A percentile compares a stretch with the other conserved stretches of the same genome.
Evolutionary conservation across 2,329 filamentous ascomycete genomes (phyloP).

Genomic region (Beauveria varroae): DNA sequence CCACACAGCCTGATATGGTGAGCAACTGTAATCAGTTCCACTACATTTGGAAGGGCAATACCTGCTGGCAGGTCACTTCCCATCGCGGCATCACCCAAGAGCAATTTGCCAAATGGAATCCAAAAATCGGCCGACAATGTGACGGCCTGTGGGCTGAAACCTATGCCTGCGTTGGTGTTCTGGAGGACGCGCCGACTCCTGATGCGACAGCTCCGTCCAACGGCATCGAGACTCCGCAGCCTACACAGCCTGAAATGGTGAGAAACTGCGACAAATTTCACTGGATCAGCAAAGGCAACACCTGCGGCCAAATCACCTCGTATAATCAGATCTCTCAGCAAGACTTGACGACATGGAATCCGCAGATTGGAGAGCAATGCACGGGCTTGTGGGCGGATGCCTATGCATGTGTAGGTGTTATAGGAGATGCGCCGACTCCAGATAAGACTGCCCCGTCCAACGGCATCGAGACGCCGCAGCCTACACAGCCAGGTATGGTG

Average conservation of each 20-base stretch:
- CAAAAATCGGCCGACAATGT: too few species aligned
- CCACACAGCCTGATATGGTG: not conserved
- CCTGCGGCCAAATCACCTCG: not conserved
- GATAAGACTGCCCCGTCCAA: not conserved
- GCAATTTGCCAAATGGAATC: too few species aligned
- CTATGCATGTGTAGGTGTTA: too few species aligned
- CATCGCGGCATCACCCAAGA: too few species aligned
- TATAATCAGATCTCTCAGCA: not conserved
- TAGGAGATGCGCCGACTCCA: too few species aligned
- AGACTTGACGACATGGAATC: not conserved
- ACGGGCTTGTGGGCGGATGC: too few species aligned
- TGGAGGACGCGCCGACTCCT: too few species aligned
- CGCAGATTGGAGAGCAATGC: too few species aligned
- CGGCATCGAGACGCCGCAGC: not conserved
- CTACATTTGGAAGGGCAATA: too few species aligned
- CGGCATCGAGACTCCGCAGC: not conserved
- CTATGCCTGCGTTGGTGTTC: too few species aligned
- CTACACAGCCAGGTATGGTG: not conserved
- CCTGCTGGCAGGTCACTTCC: too few species aligned
- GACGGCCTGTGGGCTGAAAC: too few species aligned
- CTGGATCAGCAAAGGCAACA: not conserved
- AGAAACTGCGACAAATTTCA: not conserved
- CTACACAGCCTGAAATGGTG: not conserved
- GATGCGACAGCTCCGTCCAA: not conserved
- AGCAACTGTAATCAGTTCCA: not conserved